phyloP scores from a whole-genome alignment of 805 yeast species.

The Yarrowia bubula region DNA sequence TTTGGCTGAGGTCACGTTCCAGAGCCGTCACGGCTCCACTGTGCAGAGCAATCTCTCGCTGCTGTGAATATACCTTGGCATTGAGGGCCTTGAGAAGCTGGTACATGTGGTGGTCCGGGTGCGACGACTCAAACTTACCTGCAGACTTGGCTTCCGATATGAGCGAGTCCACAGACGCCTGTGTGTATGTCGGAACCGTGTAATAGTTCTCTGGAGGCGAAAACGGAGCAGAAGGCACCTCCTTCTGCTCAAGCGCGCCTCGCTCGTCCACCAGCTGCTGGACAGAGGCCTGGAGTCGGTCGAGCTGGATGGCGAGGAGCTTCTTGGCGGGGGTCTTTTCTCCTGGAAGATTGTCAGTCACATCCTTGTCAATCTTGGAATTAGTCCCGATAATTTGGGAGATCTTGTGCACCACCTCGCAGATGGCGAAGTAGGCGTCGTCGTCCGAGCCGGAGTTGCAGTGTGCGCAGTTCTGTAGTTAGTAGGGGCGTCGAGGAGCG shows the following conservation, averaged over 20 bases:
- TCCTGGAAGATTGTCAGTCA: conserved; percentile 30
- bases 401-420: conserved; percentile 29
- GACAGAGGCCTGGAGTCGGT: conserved; percentile 24
- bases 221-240: conserved; percentile 1
- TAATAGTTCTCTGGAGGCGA: not conserved
- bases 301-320: conserved; percentile 30
- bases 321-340: conserved; percentile 33
- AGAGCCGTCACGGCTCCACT: conserved; percentile 38
- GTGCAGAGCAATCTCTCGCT: conserved; percentile 40
- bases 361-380: conserved; percentile 12
- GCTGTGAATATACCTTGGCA: conserved; percentile 40
- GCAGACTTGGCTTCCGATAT: conserved; percentile 19
- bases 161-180: conserved; percentile 16
- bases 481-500: not conserved
- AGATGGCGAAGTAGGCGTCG: conserved; percentile 33
- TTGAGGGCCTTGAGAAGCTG: conserved; percentile 31
- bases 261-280: conserved; percentile 33
- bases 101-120: conserved; percentile 26
- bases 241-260: conserved; percentile 34
- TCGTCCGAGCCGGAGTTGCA: conserved; percentile 30
- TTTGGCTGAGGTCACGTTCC: conserved; percentile 38
- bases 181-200: conserved; percentile 20
- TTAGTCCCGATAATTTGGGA: conserved; percentile 19
- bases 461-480: conserved; percentile 23
- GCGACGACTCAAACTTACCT: conserved; percentile 24